Conservation (phyloP, 345 rosid genomes). For the Populus nigra region DNA sequence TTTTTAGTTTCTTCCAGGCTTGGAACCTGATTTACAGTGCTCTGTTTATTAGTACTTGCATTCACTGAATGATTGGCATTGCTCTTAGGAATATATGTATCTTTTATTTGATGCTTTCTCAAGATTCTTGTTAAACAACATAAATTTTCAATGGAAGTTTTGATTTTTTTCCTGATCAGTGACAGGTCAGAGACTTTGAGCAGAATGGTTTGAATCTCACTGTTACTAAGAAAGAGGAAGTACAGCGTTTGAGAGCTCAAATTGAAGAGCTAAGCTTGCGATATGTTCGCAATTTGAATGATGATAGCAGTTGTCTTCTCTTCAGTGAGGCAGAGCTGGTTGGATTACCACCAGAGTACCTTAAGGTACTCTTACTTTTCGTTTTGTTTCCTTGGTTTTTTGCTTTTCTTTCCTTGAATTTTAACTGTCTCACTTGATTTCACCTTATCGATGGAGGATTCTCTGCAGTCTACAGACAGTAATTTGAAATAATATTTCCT, state of each 20-base stretch:
- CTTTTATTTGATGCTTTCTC: not conserved
- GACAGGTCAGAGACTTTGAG: conserved; percentile 96
- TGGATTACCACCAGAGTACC: conserved; percentile 73
- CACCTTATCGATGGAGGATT: not conserved
- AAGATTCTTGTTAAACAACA: conserved; percentile 5
- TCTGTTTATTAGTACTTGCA: not conserved
- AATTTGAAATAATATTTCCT: not conserved
- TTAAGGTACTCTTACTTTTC: conserved; percentile 48
- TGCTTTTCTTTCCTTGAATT: not conserved
- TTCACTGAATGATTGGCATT: not conserved
- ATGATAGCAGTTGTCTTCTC: conserved; percentile 60
- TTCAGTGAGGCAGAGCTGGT: conserved; percentile 65
- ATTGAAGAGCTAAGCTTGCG: conserved; percentile 71
- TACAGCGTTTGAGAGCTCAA: conserved; percentile 61
- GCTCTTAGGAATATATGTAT: not conserved
- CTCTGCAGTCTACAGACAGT: not conserved
- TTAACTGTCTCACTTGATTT: too few relatives aligned
- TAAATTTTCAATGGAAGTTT: conserved; percentile 26
- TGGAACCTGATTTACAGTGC: not conserved
- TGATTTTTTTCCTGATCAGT: conserved; percentile 59
- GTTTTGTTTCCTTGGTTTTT: not conserved
- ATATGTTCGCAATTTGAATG: conserved; percentile 69
- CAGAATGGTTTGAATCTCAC: conserved; percentile 84
- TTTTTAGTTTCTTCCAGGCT: conserved; percentile 1
- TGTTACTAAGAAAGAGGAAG: conserved; percentile 70